Evolutionary conservation across 2,329 filamentous ascomycete genomes (phyloP), one percentile per base, ranked within the genome.

Genomic region (Fulvia fulva): DNA sequence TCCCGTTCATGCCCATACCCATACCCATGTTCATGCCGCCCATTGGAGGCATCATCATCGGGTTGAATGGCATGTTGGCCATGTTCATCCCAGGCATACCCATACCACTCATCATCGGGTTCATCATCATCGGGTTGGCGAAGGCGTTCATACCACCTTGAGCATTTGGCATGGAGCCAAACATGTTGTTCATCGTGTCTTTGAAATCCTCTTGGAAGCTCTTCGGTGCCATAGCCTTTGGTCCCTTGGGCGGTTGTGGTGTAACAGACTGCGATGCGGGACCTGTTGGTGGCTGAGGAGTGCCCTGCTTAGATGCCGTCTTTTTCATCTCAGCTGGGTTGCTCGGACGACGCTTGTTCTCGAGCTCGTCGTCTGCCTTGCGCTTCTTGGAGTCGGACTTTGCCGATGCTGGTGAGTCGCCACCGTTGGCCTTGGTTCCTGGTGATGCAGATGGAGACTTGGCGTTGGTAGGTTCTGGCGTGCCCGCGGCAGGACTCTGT

Each of bases 321-420:
- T 64, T 68, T 43, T 74, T 74, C 76, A 77, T 78, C 14, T 75
- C 77, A 52, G 76, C 75, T 11, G 79, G 78, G 12, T 75, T 77
- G 3, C 75, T 75, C 7, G 75, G 73, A 19, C 74, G 74, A 22
- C 74, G 72, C 47, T 74, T 68, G 57, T 75, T 78, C 51, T 75
- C 75, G 55, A 81, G 75, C 30, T 85, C 80, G 53, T 91, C 87
- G 34, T 93, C 90, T 14, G 91, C 91, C 11, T 88, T 83, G 22
- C 94, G 86, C 77, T 97, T 99, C 76, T 89, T 94, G 25, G 83
- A 77, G 57, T 75, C 75, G 53, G 67, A 67, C 56, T 74, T 68
- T 26, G 53, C 54, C 58, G 62, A 67, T 55, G 69, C 68, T 65
- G 68, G 69, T 66, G 67, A 69, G 54, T 60, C 68, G 51, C 70